Evolutionary conservation across 805 yeast species (phyloP), one percentile per base, ranked within the genome.

Genomic region (Teunomyces atbi): DNA sequence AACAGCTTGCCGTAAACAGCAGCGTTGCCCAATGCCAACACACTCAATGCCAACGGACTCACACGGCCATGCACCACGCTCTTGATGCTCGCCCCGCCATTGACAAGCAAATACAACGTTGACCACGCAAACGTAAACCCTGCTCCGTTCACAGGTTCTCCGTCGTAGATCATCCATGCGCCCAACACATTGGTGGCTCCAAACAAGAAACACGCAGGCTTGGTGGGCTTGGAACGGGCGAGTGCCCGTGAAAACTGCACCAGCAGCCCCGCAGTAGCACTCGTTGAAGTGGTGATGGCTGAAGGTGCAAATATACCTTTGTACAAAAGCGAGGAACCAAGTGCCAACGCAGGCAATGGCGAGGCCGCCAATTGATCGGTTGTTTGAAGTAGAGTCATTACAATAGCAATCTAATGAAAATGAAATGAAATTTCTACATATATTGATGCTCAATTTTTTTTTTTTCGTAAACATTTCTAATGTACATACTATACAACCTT

Each of bases 41-140:
- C 61, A 23, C 83, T 67, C 36, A 89, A 67, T 5, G 76, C 69
- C 38, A 87, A 57, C 0, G 94, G 92, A 69, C 81, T 78, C 3
- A 83, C 59, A 32, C 82, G 81, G 41, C 83, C 83, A 42, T 79
- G 74, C 46, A 80, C 68, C 49, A 83, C 50, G 30, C 78, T 75
- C 37, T 68, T 71, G 21, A 84, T 41, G 10, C 86, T 71, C 5
- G 81, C 76, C 33, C 74, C 75, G 1, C 89, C 89, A 58, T 88
- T 87, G 12, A 84, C 88, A 10, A 90, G 60, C 47, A 84, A 59
- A 57, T 88, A 91, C 47, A 90, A 64, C 6, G 86, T 62, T 6
- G 88, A 80, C 96, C 97, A 91, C 2, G 94, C 95, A 56, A 80
- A 73, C 5, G 78, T 70, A 58, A 90, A 85, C 0, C 96, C 96